phyloP scores from a whole-genome alignment of 2,329 filamentous ascomycete genomes.

The Fusarium sp. region DNA sequence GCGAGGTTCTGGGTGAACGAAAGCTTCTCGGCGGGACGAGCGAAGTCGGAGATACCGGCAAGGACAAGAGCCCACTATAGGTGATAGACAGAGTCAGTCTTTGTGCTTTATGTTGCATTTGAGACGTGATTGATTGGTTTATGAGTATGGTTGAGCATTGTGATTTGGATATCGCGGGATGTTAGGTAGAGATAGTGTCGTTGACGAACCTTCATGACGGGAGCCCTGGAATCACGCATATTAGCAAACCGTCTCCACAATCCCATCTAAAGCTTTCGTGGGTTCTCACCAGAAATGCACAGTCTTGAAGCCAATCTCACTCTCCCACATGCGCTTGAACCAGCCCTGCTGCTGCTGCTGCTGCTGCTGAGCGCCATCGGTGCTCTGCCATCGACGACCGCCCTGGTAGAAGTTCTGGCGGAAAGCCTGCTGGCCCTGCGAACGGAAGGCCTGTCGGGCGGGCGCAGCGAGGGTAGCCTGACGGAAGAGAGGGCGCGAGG shows the following conservation, averaged over 20 bases:
- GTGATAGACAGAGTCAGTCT: constrained; percentile 27
- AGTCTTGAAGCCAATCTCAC: constrained; percentile 87
- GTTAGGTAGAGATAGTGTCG: background rate
- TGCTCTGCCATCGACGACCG: constrained; percentile 77
- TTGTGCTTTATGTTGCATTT: background rate
- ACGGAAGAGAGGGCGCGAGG: constrained; percentile 70
- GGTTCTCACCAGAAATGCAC: constrained; percentile 91
- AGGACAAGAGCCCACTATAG: constrained; percentile 91
- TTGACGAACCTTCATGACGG: constrained; percentile 81
- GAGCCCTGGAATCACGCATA: constrained; percentile 73
- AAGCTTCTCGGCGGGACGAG: constrained; percentile 91
- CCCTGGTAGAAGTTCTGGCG: constrained; percentile 59
- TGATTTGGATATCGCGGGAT: constrained; percentile 4
- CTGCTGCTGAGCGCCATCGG: constrained; percentile 65
- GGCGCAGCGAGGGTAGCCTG: constrained; percentile 67
- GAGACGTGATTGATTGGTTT: constrained; percentile 2
- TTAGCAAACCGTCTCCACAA: constrained; percentile 40
- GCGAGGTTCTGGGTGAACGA: constrained; percentile 94
- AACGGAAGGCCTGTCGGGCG: constrained; percentile 69
- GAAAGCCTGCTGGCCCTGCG: constrained; percentile 57
- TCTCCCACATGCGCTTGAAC: constrained; percentile 88
- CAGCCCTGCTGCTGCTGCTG: constrained; percentile 61
- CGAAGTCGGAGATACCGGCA: constrained; percentile 91
- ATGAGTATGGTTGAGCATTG: background rate
- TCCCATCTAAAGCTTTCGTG: background rate